A percentile compares a stretch with the other conserved stretches of the same genome.
Evolutionary conservation across 805 yeast genomes (phyloP).

Genomic region (Torulaspora franciscae): DNA sequence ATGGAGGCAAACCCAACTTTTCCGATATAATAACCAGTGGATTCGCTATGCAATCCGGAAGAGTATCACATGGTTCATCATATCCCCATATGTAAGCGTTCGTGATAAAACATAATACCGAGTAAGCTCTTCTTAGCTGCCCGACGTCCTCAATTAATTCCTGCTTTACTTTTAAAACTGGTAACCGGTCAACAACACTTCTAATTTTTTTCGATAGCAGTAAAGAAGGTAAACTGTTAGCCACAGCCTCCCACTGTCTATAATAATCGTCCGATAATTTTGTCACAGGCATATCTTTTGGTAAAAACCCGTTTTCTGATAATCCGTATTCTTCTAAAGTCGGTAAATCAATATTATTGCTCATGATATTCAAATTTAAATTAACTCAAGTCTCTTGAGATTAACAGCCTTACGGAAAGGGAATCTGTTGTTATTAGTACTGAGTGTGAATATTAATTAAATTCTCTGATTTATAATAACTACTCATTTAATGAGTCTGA

Average conservation of each 20-base stretch:
- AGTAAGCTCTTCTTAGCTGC: slow-evolving; percentile 75
- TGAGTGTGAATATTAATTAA: background rate
- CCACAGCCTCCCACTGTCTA: slow-evolving; percentile 73
- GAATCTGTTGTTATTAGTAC: background rate
- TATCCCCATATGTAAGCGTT: slow-evolving; percentile 92
- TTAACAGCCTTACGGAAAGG: no score
- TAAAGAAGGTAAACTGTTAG: slow-evolving; percentile 62
- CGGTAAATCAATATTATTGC: slow-evolving; percentile 38
- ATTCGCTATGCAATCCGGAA: slow-evolving; percentile 64
- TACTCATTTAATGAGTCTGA: background rate
- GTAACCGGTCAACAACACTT: slow-evolving; percentile 56
- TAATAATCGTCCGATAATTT: slow-evolving; percentile 58
- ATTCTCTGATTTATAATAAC: background rate
- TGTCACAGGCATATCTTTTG: slow-evolving; percentile 58
- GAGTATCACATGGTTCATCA: slow-evolving; percentile 50
- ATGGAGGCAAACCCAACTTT: slow-evolving; percentile 68
- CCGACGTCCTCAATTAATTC: slow-evolving; percentile 38
- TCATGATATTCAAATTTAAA: slow-evolving; percentile 8
- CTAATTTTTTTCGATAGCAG: slow-evolving; percentile 62
- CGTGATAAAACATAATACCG: slow-evolving; percentile 68
- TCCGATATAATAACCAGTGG: slow-evolving; percentile 63
- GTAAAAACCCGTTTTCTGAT: slow-evolving; percentile 72
- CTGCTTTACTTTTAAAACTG: slow-evolving; percentile 47
- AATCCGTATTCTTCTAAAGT: slow-evolving; percentile 61
- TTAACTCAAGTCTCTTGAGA: background rate